Conservation (phyloP, 2,329 filamentous ascomycete genomes). For the Cercospora sp. region DNA sequence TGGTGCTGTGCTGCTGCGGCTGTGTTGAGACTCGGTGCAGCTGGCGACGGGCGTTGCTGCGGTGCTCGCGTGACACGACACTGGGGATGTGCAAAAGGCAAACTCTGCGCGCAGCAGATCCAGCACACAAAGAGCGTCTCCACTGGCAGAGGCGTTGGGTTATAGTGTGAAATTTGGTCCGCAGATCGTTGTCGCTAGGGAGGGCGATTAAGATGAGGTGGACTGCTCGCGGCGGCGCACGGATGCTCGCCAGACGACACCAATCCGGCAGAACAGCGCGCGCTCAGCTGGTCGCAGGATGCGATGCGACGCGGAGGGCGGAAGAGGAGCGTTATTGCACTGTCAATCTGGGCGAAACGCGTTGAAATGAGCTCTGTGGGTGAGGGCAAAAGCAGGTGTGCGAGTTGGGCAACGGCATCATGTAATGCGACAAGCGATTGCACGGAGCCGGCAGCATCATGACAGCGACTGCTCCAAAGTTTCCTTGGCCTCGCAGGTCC, state of each 20-base stretch:
- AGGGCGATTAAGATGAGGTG: constrained; percentile 6
- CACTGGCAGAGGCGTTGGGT: constrained; percentile 2
- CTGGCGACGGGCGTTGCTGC: constrained; percentile 8
- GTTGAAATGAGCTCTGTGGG: background rate
- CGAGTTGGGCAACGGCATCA: constrained; percentile 1
- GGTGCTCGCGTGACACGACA: constrained; percentile 6
- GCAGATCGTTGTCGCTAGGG: constrained; percentile 3
- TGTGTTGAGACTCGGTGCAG: constrained; percentile 5
- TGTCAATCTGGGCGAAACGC: background rate
- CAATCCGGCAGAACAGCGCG: background rate
- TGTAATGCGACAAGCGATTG: background rate
- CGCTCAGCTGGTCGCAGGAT: background rate
- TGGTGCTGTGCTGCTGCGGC: background rate
- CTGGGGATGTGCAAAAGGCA: background rate
- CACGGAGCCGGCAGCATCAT: background rate
- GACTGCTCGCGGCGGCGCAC: background rate
- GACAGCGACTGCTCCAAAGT: background rate
- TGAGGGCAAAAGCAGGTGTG: background rate
- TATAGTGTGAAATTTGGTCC: background rate
- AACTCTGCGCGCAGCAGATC: background rate
- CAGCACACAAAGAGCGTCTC: background rate
- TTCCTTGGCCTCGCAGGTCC: background rate
- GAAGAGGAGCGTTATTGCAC: background rate
- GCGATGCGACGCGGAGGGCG: background rate
- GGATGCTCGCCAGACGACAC: background rate